These are phyloP conservation scores for Picea engelmannii DNA, from an alignment of 83 land plant genomes.

Conservation along the genomic window DNA sequence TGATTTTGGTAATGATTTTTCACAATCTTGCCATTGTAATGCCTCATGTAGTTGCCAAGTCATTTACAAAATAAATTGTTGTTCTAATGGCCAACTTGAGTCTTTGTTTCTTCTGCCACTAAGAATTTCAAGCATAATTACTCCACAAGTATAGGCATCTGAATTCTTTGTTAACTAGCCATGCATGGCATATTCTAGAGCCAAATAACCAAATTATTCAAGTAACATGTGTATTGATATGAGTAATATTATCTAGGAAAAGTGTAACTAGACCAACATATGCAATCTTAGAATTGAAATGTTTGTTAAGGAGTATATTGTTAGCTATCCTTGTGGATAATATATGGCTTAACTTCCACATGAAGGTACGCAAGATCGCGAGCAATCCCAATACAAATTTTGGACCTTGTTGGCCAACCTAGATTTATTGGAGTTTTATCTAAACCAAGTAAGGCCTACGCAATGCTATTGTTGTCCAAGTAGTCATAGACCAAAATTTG, in stretches of 20 bases:
- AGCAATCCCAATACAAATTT: constrained; percentile 46
- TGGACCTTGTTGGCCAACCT: constrained; percentile 47
- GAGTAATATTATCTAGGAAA: constrained; percentile 55
- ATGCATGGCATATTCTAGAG: no score
- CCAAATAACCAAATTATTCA: no score
- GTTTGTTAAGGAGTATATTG: constrained; percentile 52
- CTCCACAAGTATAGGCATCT: no score
- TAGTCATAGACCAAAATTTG: constrained; percentile 7
- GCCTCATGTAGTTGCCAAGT: no score
- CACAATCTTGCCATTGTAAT: no score
- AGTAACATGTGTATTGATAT: constrained; percentile 56
- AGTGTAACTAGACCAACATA: constrained; percentile 74
- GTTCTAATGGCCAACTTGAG: no score
- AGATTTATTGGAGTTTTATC: constrained; percentile 4
- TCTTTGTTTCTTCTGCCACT: no score
- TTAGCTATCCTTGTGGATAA: constrained; percentile 66
- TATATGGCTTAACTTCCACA: constrained; percentile 44
- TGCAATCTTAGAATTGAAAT: constrained; percentile 50
- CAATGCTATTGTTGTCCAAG: constrained; percentile 47
- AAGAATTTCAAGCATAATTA: no score
- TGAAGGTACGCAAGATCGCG: constrained; percentile 57
- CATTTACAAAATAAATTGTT: no score
- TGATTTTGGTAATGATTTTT: no score
- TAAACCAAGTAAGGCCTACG: constrained; percentile 29
- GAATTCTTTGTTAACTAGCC: no score